A percentile compares a stretch with the other conserved stretches of the same genome.
These are phyloP conservation scores for Multifurca ochricompacta DNA, from an alignment of 768 basidiomycete genomes.

Conservation along the genomic window DNA sequence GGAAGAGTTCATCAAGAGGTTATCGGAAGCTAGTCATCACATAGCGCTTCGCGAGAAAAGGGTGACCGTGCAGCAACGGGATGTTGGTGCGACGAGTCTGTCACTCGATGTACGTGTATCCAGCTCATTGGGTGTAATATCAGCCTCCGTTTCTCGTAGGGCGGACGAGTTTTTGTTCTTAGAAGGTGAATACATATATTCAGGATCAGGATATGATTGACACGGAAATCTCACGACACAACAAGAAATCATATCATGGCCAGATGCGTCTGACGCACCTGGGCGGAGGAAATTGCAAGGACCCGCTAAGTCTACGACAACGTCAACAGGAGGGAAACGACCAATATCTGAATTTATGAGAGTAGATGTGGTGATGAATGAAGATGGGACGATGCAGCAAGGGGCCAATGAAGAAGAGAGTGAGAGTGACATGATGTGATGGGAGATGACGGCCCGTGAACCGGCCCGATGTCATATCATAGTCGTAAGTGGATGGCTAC, in stretches of 20 bases:
- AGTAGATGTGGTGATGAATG: slow-evolving; percentile 42
- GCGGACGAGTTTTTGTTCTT: slow-evolving; percentile 74
- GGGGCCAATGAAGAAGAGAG: background rate
- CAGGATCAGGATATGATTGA: background rate
- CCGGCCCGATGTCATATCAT: too few relatives aligned
- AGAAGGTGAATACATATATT: slow-evolving; percentile 43
- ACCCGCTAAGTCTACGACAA: slow-evolving; percentile 18
- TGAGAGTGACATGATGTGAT: background rate
- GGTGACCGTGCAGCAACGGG: slow-evolving; percentile 67
- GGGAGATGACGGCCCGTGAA: too few relatives aligned
- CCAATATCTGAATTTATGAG: slow-evolving; percentile 46
- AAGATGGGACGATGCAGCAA: slow-evolving; percentile 52
- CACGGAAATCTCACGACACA: background rate
- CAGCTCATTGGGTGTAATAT: background rate
- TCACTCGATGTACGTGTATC: background rate
- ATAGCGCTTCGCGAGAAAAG: slow-evolving; percentile 67
- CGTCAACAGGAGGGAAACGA: slow-evolving; percentile 22
- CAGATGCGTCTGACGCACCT: slow-evolving; percentile 33
- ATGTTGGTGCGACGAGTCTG: slow-evolving; percentile 51
- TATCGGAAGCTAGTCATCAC: slow-evolving; percentile 63
- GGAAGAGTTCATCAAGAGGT: slow-evolving; percentile 77
- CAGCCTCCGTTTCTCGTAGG: slow-evolving; percentile 55
- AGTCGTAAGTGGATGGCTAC: too few relatives aligned
- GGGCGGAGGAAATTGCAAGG: slow-evolving; percentile 38
- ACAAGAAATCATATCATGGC: slow-evolving; percentile 54